These are phyloP conservation scores for Monosporascus sp. DNA, from an alignment of 2,329 filamentous ascomycete genomes.

Conservation along the genomic window DNA sequence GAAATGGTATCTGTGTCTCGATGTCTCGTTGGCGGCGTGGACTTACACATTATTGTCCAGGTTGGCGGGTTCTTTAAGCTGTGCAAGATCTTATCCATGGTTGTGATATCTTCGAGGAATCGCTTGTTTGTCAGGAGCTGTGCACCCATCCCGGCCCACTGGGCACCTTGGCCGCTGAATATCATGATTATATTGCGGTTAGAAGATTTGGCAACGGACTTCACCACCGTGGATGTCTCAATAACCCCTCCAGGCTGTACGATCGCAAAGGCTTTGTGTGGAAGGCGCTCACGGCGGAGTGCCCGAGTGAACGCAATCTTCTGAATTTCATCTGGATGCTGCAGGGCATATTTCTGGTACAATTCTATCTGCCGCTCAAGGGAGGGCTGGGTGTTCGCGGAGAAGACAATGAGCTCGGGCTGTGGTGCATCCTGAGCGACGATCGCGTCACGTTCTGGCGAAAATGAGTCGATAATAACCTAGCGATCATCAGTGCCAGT, in stretches of 20 bases:
- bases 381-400: slow-evolving; percentile 13
- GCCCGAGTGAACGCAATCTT: slow-evolving; percentile 27
- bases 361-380: slow-evolving; percentile 10
- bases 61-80: slow-evolving; percentile 5
- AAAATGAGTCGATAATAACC: slow-evolving; percentile 16
- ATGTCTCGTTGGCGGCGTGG: background rate
- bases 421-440: background rate
- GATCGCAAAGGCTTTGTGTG: slow-evolving; percentile 20
- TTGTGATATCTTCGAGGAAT: slow-evolving; percentile 12
- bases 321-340: slow-evolving; percentile 7
- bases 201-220: slow-evolving; percentile 4
- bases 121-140: slow-evolving; percentile 11
- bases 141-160: slow-evolving; percentile 22
- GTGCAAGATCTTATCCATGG: slow-evolving; percentile 9
- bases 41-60: slow-evolving; percentile 12
- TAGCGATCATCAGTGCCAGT: slow-evolving; percentile 2
- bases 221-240: slow-evolving; percentile 5
- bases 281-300: slow-evolving; percentile 20
- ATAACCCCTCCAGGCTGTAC: slow-evolving; percentile 6
- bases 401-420: slow-evolving; percentile 16
- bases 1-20: slow-evolving; percentile 8
- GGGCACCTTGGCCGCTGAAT: slow-evolving; percentile 28
- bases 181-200: slow-evolving; percentile 14
- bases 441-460: background rate
- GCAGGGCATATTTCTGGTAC: slow-evolving; percentile 15